A percentile compares a stretch with the other conserved stretches of the same genome.
These are phyloP conservation scores for Penicillium malachiteum DNA, from an alignment of 495 filamentous ascomycete genomes.

Conservation along the genomic window DNA sequence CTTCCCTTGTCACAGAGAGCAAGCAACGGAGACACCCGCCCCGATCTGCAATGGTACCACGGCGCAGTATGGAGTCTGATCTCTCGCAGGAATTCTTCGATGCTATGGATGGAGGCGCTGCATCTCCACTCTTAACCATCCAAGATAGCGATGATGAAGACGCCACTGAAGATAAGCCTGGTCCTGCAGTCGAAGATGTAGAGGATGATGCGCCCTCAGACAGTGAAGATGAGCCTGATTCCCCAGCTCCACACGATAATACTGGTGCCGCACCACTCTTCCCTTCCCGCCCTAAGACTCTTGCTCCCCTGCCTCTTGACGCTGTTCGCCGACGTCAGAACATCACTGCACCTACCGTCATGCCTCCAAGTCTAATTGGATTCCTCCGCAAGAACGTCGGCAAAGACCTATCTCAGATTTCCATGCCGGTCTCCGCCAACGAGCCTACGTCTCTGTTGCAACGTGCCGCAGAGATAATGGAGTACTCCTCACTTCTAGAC, in stretches of 20 bases:
- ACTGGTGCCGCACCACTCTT: constrained; percentile 58
- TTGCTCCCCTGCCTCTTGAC: constrained; percentile 74
- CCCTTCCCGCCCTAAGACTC: constrained; percentile 68
- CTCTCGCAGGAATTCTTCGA: constrained; percentile 92
- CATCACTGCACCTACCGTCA: constrained; percentile 67
- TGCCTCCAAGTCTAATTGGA: constrained; percentile 85
- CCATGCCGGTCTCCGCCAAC: constrained; percentile 96
- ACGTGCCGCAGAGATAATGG: constrained; percentile 80
- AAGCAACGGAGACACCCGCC: constrained; percentile 69
- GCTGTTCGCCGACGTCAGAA: constrained; percentile 65
- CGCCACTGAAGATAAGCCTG: constrained; percentile 22
- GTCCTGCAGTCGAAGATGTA: constrained; percentile 32
- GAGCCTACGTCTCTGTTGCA: constrained; percentile 89
- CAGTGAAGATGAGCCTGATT: constrained; percentile 56
- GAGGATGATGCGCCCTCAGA: constrained; percentile 43
- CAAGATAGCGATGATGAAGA: constrained; percentile 59
- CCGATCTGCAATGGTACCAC: constrained; percentile 50
- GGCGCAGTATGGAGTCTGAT: constrained; percentile 78
- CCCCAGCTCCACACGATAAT: constrained; percentile 31
- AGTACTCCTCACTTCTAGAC: constrained; percentile 85
- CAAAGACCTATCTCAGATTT: constrained; percentile 92
- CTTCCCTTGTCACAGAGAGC: constrained; percentile 68
- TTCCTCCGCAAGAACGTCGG: constrained; percentile 97
- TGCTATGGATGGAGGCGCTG: constrained; percentile 67
- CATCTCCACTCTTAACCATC: constrained; percentile 74